phyloP scores from a whole-genome alignment of 768 basidiomycete species.

The Agrocybe chaxingu region DNA sequence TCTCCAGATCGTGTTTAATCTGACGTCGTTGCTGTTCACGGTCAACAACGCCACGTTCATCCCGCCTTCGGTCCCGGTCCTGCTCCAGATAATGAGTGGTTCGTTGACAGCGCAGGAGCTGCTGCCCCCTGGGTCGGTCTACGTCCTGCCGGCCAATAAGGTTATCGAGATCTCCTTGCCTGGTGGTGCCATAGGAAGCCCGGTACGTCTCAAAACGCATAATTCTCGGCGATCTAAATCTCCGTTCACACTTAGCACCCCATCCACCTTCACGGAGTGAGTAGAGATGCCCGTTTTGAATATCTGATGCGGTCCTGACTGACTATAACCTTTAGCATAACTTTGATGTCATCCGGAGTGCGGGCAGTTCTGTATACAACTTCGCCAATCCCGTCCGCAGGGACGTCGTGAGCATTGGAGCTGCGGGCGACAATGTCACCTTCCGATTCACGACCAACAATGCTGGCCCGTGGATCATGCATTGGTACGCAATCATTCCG shows the following conservation, averaged over 20 bases:
- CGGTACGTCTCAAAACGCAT: slow-evolving; percentile 21
- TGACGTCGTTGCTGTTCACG: slow-evolving; percentile 13
- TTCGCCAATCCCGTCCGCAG: slow-evolving; percentile 43
- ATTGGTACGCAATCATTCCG: slow-evolving; percentile 18
- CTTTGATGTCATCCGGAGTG: slow-evolving; percentile 37
- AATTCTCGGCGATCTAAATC: not conserved
- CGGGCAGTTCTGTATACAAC: slow-evolving; percentile 32
- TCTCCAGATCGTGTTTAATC: slow-evolving; percentile 25
- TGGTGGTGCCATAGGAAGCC: slow-evolving; percentile 27
- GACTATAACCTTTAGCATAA: slow-evolving; percentile 20
- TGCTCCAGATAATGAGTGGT: slow-evolving; percentile 43
- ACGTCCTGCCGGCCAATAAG: slow-evolving; percentile 33
- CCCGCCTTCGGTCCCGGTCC: slow-evolving; percentile 37
- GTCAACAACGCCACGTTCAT: slow-evolving; percentile 30
- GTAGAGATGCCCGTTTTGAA: not conserved
- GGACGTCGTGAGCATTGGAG: slow-evolving; percentile 30
- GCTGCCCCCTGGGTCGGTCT: slow-evolving; percentile 35
- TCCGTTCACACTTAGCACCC: slow-evolving; percentile 25
- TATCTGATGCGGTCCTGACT: not conserved
- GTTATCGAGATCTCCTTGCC: slow-evolving; percentile 46
- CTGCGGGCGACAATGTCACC: slow-evolving; percentile 32
- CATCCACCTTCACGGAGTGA: slow-evolving; percentile 40
- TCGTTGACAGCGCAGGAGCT: slow-evolving; percentile 27
- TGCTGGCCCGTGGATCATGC: slow-evolving; percentile 49
- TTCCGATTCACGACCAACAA: slow-evolving; percentile 63